Base-by-base conservation (phyloP, 202 grass and related monocot species). In the Panicum virgatum region DNA sequence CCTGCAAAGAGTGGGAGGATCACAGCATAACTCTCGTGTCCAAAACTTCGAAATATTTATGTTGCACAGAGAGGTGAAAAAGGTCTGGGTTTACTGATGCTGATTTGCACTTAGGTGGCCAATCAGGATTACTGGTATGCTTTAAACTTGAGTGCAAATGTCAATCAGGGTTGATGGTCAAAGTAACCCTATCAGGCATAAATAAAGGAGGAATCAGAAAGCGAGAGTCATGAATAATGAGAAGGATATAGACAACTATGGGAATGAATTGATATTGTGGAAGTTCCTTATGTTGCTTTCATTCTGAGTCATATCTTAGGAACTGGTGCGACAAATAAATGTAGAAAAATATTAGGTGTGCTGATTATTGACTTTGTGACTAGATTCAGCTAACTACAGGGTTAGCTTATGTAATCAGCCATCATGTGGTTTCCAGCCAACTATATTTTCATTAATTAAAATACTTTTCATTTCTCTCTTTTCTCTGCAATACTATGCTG, bases 301-400 rank as follows among this genome's bases (percentile, higher is more conserved):
- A 36, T 82, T 58, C 32, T 42, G 47, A 67, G 46, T 73, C 83
- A 60, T 70, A 8, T n/a, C n/a, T 59, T 45, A 60, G 66, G 39
- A 71, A 57, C 44, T 53, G 5, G 25, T 37, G 32, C 22, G 10
- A 40, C 45, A 43, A 53, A 25, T 20, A 65, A 75, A 36, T 51
- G 59, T 15, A 52, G 27, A 9, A 46, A 57, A 74, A 69, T 26
- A 29, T 90, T 82, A 76, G 88, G 12, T 76, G 56, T 38, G 0
- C 71, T 63, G 39, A 54, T 32, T 42, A 18, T 66, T 75, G 74
- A 77, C 78, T 82, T 89, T 57, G 50, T 62, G 34, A 64, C 70
- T 77, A 27, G 57, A 82, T 48, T 74, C 22, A 64, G 12, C 12
- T 5, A 72, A 40, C 26, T 54, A 15, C 25, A 47, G 7, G 37